Base-by-base conservation (phyloP, 306 rosid species). In the Canavalia gladiata region DNA sequence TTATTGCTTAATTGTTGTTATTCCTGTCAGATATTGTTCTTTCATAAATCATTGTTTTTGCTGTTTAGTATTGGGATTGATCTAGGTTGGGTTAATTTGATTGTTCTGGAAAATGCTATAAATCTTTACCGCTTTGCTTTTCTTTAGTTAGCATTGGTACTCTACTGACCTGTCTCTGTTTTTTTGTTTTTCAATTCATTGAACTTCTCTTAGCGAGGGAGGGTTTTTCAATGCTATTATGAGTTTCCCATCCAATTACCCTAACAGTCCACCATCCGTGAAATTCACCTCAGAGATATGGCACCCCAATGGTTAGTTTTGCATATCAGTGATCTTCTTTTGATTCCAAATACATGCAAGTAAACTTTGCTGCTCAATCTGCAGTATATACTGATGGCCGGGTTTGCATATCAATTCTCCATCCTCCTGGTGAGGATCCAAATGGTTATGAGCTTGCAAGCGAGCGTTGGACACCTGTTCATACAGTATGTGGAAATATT, bases 401-500 rank as follows among this genome's bases (percentile, higher is more conserved):
- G 68, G 98, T 94, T 68, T 94, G 98, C 85, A 94, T 94, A 78
- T 94, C 98, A 52, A 94, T 94, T 75, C 98, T 94, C 84, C 98
- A 94, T 76, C 98, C 98, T 34, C 98, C 98, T 6, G 98, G 98
- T 50, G 98, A 94, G 0, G 98, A 94, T 63, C 98, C 97, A 7
- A 94, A 94, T 89, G 98, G 98, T 70, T 94, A 94, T 25, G 98
- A 94, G 90, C 97, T 94, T 85, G 97, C 98, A 64, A 94, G 98
- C 88, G 98, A 94, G 86, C 97, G 97, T 59, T 94, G 98, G 98
- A 92, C 93, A 6, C 98, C 98, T 30, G 98, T 94, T 72, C 98
- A 94, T 85, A 92, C 97, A 28, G 98, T 94, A 92, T 1, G 90
- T 84, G 54, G 42, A 76, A 70, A 64, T 7, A 64, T 70, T n/a